Base-by-base conservation (phyloP, 768 basidiomycete species). In the Tulasnella calospora region DNA sequence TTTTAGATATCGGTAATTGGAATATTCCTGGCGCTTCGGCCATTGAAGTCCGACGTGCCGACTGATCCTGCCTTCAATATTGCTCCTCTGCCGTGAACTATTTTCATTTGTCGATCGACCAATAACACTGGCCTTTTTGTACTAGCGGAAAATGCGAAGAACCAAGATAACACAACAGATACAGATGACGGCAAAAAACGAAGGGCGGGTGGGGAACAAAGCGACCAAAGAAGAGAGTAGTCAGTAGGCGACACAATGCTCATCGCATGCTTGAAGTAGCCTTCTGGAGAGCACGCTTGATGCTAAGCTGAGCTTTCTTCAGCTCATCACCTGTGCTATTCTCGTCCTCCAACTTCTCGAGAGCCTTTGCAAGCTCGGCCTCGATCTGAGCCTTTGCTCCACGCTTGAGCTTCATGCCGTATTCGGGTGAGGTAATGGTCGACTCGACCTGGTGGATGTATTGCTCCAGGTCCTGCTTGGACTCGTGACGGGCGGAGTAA, bases 331-430 rank as follows among this genome's bases (percentile, higher is more conserved):
- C 91, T 40, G 93, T 88, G 79, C 94, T 94, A 79, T 97, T 94
- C 87, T 98, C 97, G 80, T 98, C 94, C 89, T 99, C 98, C 84
- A 99, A 89, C 88, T 95, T 96, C 91, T 99, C 98, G 72, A 99
- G 90, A 40, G 98, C 96, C 84, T 96, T 94, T 74, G 98, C 96
- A 80, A 99, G 95, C 88, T 98, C 98, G 80, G 93, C 89, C 89
- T 99, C 98, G 81, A 99, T 94, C 85, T 96, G 94, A 44, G 88
- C 85, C 88, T 96, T 96, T 76, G 96, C 94, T 83, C 96, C 96
- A 80, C 97, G 93, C 91, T 98, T 99, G 86, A 99, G 92, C 88
- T 98, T 98, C 92, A 96, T 94, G 83, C 94, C 94, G 82, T 98
- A 94, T 86, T 98, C 96, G 73, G 96, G 96, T 35, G 93, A 94